A percentile compares a stretch with the other conserved stretches of the same genome.
Conservation (phyloP, 2,329 filamentous ascomycete genomes). For the Fusarium brachygibbosum region DNA sequence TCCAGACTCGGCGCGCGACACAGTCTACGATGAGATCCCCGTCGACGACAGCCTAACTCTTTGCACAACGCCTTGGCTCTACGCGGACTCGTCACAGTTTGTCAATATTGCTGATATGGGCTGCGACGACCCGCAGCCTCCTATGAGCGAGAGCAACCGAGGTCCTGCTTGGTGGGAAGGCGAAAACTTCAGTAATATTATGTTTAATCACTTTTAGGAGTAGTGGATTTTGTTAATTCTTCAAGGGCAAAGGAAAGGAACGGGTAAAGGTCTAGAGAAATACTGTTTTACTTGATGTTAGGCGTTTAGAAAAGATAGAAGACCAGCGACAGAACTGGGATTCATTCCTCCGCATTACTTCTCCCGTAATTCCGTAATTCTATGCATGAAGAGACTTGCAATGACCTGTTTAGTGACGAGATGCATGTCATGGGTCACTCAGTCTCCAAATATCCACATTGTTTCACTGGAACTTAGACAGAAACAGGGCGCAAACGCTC, state of each 20-base stretch:
- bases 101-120: constrained; percentile 56
- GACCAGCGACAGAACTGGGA: neutral
- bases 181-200: constrained; percentile 56
- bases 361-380: constrained; percentile 12
- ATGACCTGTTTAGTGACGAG: constrained; percentile 4
- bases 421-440: neutral
- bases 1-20: constrained; percentile 43
- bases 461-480: neutral
- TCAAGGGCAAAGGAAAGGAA: neutral
- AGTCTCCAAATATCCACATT: constrained; percentile 5
- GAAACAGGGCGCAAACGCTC: constrained; percentile 6
- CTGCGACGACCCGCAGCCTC: constrained; percentile 49
- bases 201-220: constrained; percentile 56
- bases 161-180: constrained; percentile 59
- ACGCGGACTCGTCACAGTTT: constrained; percentile 58
- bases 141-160: constrained; percentile 39
- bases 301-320: constrained; percentile 9
- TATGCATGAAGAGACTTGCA: constrained; percentile 14
- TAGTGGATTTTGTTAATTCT: constrained; percentile 1
- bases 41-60: constrained; percentile 56
- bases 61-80: constrained; percentile 60
- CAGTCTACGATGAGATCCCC: constrained; percentile 49
- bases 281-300: constrained; percentile 16
- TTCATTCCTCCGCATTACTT: constrained; percentile 9
- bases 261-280: constrained; percentile 11